These are phyloP conservation scores for Talaromyces sp. DNA, from an alignment of 2,329 filamentous ascomycete genomes.

Conservation along the genomic window DNA sequence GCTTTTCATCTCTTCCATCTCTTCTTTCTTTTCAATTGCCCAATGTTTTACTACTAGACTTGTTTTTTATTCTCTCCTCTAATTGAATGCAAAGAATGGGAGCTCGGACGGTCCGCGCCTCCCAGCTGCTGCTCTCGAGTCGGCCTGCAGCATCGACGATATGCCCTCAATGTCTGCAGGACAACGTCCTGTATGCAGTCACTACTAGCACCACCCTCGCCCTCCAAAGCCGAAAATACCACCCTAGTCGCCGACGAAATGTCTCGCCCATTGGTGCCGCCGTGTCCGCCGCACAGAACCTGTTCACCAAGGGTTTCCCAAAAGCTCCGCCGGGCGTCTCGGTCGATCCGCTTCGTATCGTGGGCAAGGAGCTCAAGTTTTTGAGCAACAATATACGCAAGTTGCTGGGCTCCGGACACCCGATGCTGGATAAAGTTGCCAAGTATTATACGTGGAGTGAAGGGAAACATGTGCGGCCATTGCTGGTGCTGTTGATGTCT, in stretches of 20 bases:
- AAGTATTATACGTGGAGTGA: slow-evolving; percentile 98
- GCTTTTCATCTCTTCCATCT: neutral
- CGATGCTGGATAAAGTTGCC: slow-evolving; percentile 85
- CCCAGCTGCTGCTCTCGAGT: slow-evolving; percentile 28
- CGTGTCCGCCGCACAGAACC: slow-evolving; percentile 48
- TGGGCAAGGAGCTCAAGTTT: slow-evolving; percentile 95
- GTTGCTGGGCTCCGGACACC: slow-evolving; percentile 89
- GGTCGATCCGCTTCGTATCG: slow-evolving; percentile 80
- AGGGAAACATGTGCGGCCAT: slow-evolving; percentile 91
- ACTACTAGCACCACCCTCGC: no score
- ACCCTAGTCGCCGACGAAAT: slow-evolving; percentile 34
- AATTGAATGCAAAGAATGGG: slow-evolving; percentile 25
- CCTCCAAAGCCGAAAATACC: slow-evolving; percentile 31
- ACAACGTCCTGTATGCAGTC: slow-evolving; percentile 24
- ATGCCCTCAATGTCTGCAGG: slow-evolving; percentile 37
- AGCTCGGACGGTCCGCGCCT: slow-evolving; percentile 31
- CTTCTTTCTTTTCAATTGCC: neutral
- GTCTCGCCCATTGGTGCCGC: slow-evolving; percentile 39
- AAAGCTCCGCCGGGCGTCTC: slow-evolving; percentile 53
- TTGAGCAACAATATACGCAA: slow-evolving; percentile 89
- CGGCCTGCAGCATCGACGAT: slow-evolving; percentile 25
- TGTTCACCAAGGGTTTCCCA: slow-evolving; percentile 39
- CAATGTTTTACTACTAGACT: neutral
- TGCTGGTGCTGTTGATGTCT: slow-evolving; percentile 95
- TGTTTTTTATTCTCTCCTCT: neutral